These are phyloP conservation scores for Lactifluus echinatus DNA, from an alignment of 768 basidiomycete species.

Conservation along the genomic window DNA sequence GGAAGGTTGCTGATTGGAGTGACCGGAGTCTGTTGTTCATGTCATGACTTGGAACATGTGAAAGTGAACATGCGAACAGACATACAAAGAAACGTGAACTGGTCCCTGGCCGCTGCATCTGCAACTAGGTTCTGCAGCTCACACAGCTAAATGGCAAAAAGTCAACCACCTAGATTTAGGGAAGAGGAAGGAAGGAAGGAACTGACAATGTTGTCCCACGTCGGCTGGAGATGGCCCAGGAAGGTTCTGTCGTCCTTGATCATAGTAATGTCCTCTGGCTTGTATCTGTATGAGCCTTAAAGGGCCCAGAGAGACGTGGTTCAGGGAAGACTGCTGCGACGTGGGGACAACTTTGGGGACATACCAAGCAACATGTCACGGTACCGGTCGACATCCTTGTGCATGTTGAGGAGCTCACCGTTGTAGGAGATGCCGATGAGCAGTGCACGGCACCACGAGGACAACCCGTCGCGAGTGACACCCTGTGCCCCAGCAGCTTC, in stretches of 20 bases:
- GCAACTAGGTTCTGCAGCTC: constrained; percentile 18
- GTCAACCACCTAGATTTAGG: neutral
- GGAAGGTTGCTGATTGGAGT: constrained; percentile 15
- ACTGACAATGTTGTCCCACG: constrained; percentile 15
- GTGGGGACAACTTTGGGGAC: no score
- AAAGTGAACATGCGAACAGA: neutral
- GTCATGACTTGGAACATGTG: neutral
- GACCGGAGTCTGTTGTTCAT: neutral
- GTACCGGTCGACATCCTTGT: constrained; percentile 19
- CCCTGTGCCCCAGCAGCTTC: neutral
- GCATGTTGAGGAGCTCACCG: constrained; percentile 16
- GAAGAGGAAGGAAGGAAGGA: neutral
- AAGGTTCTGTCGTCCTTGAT: constrained; percentile 10
- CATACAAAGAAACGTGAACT: constrained; percentile 25
- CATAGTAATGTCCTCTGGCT: constrained; percentile 10
- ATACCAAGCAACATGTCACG: no score
- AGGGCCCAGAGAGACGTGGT: no score
- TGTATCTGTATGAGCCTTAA: no score
- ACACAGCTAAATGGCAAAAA: neutral
- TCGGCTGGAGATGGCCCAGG: constrained; percentile 10
- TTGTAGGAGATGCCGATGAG: constrained; percentile 20
- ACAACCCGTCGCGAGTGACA: neutral
- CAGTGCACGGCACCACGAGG: constrained; percentile 10
- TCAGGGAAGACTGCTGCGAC: no score
- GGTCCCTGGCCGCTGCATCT: constrained; percentile 22